These are phyloP conservation scores for Leishmania mexicana DNA, from an alignment of 208 protist species.

Conservation along the genomic window DNA sequence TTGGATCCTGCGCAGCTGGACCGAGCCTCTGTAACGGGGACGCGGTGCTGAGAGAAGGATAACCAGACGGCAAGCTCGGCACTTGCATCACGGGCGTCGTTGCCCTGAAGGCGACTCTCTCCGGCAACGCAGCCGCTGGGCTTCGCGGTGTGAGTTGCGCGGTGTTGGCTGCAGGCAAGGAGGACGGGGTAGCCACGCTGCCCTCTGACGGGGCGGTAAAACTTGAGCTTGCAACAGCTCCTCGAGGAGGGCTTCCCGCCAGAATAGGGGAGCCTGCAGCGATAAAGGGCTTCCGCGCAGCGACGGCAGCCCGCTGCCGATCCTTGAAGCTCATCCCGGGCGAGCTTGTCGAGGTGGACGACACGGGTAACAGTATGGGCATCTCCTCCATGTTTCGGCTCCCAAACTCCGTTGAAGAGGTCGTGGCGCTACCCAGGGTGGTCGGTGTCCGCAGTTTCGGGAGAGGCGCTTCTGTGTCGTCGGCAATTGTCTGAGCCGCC, in stretches of 20 bases:
- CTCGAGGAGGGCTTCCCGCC: not conserved
- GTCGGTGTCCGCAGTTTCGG: not conserved
- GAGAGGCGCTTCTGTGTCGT: not conserved
- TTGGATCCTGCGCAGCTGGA: not conserved
- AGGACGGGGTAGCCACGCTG: not conserved
- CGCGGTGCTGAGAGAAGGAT: no score
- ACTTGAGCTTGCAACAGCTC: not conserved
- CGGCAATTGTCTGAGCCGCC: not conserved
- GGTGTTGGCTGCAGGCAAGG: not conserved
- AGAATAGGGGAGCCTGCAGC: not conserved
- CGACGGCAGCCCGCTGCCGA: conserved; percentile 12
- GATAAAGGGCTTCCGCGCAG: not conserved
- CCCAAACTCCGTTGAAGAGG: not conserved
- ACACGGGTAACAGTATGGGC: not conserved
- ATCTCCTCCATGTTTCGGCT: not conserved
- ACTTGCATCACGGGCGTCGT: not conserved
- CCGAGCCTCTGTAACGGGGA: not conserved
- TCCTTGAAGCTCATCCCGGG: conserved; percentile 27
- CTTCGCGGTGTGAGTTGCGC: not conserved
- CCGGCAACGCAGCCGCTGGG: not conserved
- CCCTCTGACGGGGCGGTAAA: not conserved
- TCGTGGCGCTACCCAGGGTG: not conserved
- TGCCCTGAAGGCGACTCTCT: not conserved
- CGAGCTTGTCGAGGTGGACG: conserved; percentile 2
- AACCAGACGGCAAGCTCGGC: not conserved